A percentile compares a stretch with the other conserved stretches of the same genome.
These are phyloP conservation scores for Nothomitra cinnamomea DNA, from an alignment of 2,329 filamentous ascomycete genomes.

Conservation along the genomic window DNA sequence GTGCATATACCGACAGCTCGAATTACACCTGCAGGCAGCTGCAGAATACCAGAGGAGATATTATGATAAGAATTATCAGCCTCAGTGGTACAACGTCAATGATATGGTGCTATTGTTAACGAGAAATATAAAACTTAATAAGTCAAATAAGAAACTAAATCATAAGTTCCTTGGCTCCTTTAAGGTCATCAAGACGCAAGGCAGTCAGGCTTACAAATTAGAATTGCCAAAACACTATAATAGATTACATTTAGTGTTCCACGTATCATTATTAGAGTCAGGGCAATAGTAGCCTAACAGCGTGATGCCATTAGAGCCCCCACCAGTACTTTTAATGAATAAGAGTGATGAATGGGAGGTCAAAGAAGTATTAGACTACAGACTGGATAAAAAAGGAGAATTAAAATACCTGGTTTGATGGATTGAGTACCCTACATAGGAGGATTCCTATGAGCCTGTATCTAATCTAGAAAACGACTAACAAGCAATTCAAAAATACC, in stretches of 20 bases:
- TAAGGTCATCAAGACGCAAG: background rate
- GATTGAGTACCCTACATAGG: slow-evolving; percentile 5
- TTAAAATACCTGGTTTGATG: slow-evolving; percentile 10
- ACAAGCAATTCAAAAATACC: background rate
- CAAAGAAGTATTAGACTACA: slow-evolving; percentile 3
- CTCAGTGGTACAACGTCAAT: background rate
- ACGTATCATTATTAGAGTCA: background rate
- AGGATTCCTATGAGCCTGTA: slow-evolving; percentile 7
- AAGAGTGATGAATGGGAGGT: background rate
- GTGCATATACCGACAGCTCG: too few relatives aligned
- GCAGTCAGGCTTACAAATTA: background rate
- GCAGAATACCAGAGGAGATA: background rate
- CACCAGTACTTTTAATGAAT: background rate
- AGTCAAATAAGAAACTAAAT: slow-evolving; percentile 1
- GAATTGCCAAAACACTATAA: background rate
- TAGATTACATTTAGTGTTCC: background rate
- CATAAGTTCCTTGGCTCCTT: background rate
- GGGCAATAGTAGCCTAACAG: background rate
- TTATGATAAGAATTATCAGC: background rate
- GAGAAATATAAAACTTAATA: background rate
- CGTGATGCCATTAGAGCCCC: background rate
- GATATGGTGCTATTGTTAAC: background rate
- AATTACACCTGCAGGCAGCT: background rate
- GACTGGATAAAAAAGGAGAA: background rate
- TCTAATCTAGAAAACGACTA: slow-evolving; percentile 2